Percentiles rank a stretch among this genome's conserved stretches.
Evolutionary conservation across 1,284 basidiomycete species (phyloP).

Genomic region (Leccinum variabile): DNA sequence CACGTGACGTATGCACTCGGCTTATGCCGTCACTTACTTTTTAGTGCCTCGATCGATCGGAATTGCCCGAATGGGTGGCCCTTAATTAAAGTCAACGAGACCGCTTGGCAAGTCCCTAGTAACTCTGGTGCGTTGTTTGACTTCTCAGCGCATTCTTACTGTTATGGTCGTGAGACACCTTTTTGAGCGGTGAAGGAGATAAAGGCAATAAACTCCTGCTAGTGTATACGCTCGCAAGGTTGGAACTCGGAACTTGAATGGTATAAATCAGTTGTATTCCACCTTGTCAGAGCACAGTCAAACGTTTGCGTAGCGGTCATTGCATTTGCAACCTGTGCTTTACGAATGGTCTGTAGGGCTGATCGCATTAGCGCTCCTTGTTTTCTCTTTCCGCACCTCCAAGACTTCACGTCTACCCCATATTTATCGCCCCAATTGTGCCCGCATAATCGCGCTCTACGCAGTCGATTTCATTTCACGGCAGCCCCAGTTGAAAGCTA

Average conservation of each 20-base stretch:
- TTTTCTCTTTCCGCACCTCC: neutral
- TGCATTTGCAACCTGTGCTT: neutral
- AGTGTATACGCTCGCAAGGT: neutral
- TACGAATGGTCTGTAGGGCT: neutral
- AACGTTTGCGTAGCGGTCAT: neutral
- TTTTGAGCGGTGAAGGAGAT: neutral
- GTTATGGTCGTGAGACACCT: neutral
- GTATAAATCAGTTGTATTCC: neutral
- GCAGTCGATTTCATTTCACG: too few species aligned
- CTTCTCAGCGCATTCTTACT: neutral
- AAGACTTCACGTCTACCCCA: neutral
- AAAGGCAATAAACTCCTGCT: neutral
- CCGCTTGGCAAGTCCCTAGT: too few species aligned
- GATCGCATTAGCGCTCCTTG: neutral
- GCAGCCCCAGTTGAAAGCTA: too few species aligned
- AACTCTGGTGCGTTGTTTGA: neutral
- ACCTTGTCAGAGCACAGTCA: too few species aligned
- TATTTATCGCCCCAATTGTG: neutral
- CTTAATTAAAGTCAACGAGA: too few species aligned
- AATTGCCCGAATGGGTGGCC: neutral
- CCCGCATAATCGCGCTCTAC: too few species aligned
- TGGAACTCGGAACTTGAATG: neutral
- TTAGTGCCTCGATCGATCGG: neutral
- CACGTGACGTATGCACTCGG: slow-evolving; percentile 41
- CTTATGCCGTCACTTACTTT: neutral